Evolutionary conservation across 73 alveolate species (phyloP), one percentile per base, ranked within the genome.

Genomic region (Blepharisma japonicum): DNA sequence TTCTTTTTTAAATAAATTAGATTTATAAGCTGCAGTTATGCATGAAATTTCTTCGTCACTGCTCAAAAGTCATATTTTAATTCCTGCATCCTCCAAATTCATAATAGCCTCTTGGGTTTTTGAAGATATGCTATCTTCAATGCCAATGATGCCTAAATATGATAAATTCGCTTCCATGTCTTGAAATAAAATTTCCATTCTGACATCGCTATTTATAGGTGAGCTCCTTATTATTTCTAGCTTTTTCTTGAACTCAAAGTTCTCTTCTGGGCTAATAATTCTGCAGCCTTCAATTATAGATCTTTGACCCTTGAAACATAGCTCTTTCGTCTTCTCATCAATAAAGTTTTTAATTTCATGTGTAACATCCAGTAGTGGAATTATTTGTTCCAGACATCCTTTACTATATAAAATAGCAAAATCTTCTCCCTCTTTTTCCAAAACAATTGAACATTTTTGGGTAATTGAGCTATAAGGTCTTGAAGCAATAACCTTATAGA

Each of bases 41-140:
- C 47, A 14, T 20, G 50, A 20, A 61, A 14, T 9, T 25, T 61
- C 74, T 14, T 0, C 23, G 5, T 61, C 74, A 8, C 74, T 39
- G 47, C 74, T 61, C 23, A 61, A 61, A 14, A 61, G 18, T 39
- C 74, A 61, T 14, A 61, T 61, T 5, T 61, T 61, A 61, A 61
- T 61, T 9, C 74, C 74, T 18, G 74, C 74, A 14, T 25, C 23
- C 23, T 61, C 48, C 14, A 61, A 39, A 14, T 8, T 18, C 6
- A 2, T 25, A 20, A 61, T 25, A 1, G 74, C 23, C 0, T n/a
- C 74, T 18, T 14, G 14, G 0, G 74, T 61, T 25, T 61, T 39
- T 14, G 74, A 39, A 8, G 18, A 18, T 1, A 61, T 39, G 18
- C 11, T 25, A 25, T 61, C 74, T 61, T 61, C 74, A 25, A 61